Base-by-base conservation (phyloP, 208 protist species). In the Naegleria lovaniensis region DNA sequence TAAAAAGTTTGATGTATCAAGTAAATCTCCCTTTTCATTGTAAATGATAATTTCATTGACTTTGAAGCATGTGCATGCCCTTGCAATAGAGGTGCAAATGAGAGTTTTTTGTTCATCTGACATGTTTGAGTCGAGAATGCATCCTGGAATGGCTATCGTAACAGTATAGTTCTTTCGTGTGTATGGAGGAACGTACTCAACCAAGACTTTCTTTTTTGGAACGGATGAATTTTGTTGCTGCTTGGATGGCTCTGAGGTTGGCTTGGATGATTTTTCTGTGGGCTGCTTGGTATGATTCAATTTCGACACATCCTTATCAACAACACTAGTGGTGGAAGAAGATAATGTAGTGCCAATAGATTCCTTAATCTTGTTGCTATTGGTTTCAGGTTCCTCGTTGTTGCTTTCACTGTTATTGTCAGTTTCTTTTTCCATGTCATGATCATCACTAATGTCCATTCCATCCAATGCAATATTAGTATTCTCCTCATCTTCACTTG, bases 11-110 rank as follows among this genome's bases (percentile, higher is more conserved):
- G 9, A 29, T 0, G 40, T 33, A 6, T 88, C 85, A 0, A 88
- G 4, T 16, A 7, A 16, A 6, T 25, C 40, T 58, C 41, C 85
- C 19, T 48, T 38, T 88, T 88, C 85, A 38, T 88, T 88, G 41
- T 88, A 88, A 36, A 88, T 39, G 55, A 88, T 58, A 58, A 88
- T 88, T 58, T 88, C 85, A 58, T 88, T 39, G 11, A 88, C 85
- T 19, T 58, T 51, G 13, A 39, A 58, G 9, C 33, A 25, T 22
- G 85, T 58, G 5, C 22, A 48, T 11, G 25, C 9, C 16, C 85
- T 9, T 33, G 85, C 85, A 16, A 88, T 88, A 33, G 19, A 33
- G 29, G 11, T 22, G 2, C 41, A 33, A 55, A 88, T n/a, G 15
- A 40, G 16, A 7, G 85, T 38, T 19, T 58, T 48, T 48, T 29